phyloP scores from a whole-genome alignment of 1,284 basidiomycete species.

The Ustilago shanxiensis region DNA sequence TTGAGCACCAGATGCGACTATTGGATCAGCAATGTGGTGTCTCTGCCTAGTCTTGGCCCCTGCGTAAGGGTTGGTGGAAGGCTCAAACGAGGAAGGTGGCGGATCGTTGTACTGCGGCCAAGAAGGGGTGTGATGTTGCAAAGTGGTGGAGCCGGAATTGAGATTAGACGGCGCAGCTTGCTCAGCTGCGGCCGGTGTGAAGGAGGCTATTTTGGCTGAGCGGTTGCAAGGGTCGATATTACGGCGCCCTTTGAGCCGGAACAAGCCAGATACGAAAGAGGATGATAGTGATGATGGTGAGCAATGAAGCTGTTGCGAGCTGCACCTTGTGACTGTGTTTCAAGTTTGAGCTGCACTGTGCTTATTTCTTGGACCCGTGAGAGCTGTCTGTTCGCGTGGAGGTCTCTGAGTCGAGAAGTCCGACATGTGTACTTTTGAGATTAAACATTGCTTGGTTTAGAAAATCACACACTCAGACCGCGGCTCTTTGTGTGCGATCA shows the following conservation, averaged over 20 bases:
- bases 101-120: constrained; percentile 35
- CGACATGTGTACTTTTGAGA: neutral
- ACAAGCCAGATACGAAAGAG: no score
- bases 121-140: constrained; percentile 12
- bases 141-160: neutral
- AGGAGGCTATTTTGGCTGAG: constrained; percentile 36
- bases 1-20: constrained; percentile 41
- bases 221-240: constrained; percentile 12
- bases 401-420: neutral
- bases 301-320: no score
- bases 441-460: neutral
- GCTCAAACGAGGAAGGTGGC: constrained; percentile 12
- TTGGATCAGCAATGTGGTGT: constrained; percentile 41
- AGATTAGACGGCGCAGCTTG: constrained; percentile 36
- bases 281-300: no score
- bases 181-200: constrained; percentile 35
- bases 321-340: no score
- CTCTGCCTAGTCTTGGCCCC: constrained; percentile 21
- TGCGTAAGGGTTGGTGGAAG: neutral
- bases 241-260: constrained; percentile 38
- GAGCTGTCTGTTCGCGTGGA: neutral
- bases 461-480: neutral
- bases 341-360: no score
- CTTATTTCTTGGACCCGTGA: neutral
- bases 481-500: neutral